Conservation (phyloP, 768 basidiomycete genomes). For the Tricholomella constricta region DNA sequence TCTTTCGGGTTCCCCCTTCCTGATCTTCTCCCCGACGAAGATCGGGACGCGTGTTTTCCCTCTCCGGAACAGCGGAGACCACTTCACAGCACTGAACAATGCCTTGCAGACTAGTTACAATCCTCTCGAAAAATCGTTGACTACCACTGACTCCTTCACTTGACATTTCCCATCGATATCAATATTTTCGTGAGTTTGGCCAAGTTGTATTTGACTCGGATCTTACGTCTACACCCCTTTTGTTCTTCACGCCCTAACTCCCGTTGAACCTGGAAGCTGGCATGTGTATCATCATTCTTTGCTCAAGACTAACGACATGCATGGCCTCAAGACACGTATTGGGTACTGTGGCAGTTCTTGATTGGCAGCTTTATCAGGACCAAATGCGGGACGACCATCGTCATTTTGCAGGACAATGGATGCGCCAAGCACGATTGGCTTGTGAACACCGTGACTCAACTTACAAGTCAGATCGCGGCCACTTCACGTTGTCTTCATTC, state of each 20-base stretch:
- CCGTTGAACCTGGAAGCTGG: neutral
- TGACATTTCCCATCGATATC: neutral
- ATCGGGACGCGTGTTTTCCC: conserved; percentile 8
- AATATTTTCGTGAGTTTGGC: neutral
- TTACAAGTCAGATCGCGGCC: conserved; percentile 5
- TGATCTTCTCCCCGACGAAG: conserved; percentile 16
- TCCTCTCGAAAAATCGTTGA: neutral
- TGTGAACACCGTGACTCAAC: conserved; percentile 7
- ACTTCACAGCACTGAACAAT: neutral
- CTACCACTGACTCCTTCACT: neutral
- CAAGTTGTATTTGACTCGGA: conserved; percentile 9
- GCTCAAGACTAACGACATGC: neutral
- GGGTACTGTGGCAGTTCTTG: conserved; percentile 9
- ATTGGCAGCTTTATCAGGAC: conserved; percentile 8
- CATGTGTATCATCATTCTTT: conserved; percentile 1
- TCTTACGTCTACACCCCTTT: conserved; percentile 18
- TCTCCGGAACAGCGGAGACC: neutral
- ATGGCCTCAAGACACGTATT: neutral
- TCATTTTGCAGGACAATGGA: neutral
- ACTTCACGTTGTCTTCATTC: conserved; percentile 2
- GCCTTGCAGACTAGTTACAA: neutral
- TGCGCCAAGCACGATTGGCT: conserved; percentile 1
- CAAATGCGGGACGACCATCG: neutral
- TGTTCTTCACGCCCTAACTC: conserved; percentile 13
- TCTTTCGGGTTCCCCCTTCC: conserved; percentile 19